Conservation (phyloP, 1,284 basidiomycete genomes). For the Leccinum subrobustum region DNA sequence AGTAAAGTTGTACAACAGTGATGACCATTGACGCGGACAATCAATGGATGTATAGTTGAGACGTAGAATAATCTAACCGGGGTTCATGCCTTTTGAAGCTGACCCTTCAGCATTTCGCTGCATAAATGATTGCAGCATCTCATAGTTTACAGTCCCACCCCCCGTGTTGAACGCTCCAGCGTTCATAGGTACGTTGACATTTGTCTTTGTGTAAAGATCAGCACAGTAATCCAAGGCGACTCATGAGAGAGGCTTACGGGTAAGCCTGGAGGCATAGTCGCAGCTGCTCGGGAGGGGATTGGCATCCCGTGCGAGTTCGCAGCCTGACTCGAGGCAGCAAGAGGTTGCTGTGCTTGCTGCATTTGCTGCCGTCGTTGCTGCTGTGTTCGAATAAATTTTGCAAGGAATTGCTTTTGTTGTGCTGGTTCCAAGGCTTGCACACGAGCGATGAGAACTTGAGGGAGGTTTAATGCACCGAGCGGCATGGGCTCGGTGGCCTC, state of each 20-base stretch:
- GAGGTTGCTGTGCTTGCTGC: slow-evolving; percentile 31
- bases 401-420: slow-evolving; percentile 19
- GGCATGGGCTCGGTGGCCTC: slow-evolving; percentile 25
- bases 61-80: slow-evolving; percentile 9
- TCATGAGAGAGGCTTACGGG: slow-evolving; percentile 16
- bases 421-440: slow-evolving; percentile 29
- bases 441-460: slow-evolving; percentile 17
- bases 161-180: slow-evolving; percentile 16
- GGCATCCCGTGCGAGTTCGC: slow-evolving; percentile 14
- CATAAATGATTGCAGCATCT: slow-evolving; percentile 65
- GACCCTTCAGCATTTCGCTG: slow-evolving; percentile 47
- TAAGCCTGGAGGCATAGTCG: slow-evolving; percentile 15
- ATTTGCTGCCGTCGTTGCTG: slow-evolving; percentile 32
- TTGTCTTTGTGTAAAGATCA: slow-evolving; percentile 16
- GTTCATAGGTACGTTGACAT: slow-evolving; percentile 4
- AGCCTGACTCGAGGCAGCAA: slow-evolving; percentile 12
- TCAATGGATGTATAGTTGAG: slow-evolving; percentile 3
- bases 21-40: neutral
- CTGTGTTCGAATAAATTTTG: slow-evolving; percentile 19
- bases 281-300: slow-evolving; percentile 10
- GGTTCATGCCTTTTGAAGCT: slow-evolving; percentile 23
- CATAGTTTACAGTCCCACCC: slow-evolving; percentile 42
- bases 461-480: slow-evolving; percentile 1
- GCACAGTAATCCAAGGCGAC: neutral
- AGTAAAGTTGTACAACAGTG: slow-evolving; percentile 6